Conservation (phyloP, 2,329 filamentous ascomycete species). For the Diaporthe batatas region DNA sequence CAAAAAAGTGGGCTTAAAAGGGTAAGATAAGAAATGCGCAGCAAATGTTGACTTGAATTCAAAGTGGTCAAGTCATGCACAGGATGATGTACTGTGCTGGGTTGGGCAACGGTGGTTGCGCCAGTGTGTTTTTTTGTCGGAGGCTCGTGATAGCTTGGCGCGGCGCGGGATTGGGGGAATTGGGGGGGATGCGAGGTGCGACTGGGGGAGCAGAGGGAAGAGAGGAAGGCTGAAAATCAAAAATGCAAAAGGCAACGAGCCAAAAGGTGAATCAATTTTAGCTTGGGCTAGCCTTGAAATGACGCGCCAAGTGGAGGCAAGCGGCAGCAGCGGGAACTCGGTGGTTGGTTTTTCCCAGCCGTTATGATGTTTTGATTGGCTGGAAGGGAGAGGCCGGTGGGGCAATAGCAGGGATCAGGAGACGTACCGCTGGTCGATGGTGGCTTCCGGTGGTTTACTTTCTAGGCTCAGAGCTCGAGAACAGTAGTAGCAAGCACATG, state of each 20-base stretch:
- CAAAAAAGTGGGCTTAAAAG: slow-evolving; percentile 29
- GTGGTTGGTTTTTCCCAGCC: slow-evolving; percentile 42
- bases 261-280: slow-evolving; percentile 43
- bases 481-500: slow-evolving; percentile 44
- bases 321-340: slow-evolving; percentile 38
- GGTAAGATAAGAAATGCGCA: slow-evolving; percentile 15
- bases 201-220: slow-evolving; percentile 36
- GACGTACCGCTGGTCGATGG: slow-evolving; percentile 31
- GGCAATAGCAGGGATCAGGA: slow-evolving; percentile 33
- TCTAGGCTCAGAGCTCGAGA: slow-evolving; percentile 26
- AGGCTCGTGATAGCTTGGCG: slow-evolving; percentile 46
- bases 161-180: slow-evolving; percentile 43
- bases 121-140: slow-evolving; percentile 40
- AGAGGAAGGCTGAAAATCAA: slow-evolving; percentile 49
- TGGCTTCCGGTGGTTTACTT: slow-evolving; percentile 27
- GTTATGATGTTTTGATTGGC: slow-evolving; percentile 30
- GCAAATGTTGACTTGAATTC: background rate
- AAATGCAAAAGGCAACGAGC: slow-evolving; percentile 42
- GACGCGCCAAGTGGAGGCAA: slow-evolving; percentile 38
- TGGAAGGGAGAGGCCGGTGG: background rate
- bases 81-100: slow-evolving; percentile 42
- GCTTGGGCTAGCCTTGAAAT: slow-evolving; percentile 48
- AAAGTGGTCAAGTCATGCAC: background rate
- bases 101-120: slow-evolving; percentile 38
- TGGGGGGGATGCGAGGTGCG: slow-evolving; percentile 32